Evolutionary conservation across 208 protist species (phyloP).

Genomic region (Acanthamoeba culbertsoni): DNA sequence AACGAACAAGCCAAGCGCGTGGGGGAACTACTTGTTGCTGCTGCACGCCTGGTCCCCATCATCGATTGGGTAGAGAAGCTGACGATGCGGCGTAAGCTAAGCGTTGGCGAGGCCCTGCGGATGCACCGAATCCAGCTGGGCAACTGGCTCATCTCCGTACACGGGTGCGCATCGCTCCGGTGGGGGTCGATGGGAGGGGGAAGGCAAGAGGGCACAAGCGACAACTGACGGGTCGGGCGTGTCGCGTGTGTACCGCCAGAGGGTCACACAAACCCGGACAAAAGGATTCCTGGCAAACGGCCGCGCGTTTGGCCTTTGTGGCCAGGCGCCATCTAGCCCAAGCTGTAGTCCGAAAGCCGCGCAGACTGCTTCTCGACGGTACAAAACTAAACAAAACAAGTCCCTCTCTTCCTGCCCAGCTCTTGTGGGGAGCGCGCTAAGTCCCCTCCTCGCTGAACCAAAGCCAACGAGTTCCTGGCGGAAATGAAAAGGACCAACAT

Average conservation of each 20-base stretch:
- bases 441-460: neutral
- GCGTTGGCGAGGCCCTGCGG: neutral
- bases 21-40: neutral
- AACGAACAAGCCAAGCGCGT: neutral
- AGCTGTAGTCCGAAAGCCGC: neutral
- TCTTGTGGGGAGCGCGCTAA: too few relatives aligned
- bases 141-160: neutral
- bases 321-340: neutral
- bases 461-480: neutral
- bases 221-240: too few relatives aligned
- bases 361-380: too few relatives aligned
- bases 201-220: too few relatives aligned
- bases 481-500: neutral
- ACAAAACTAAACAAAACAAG: too few relatives aligned
- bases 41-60: neutral
- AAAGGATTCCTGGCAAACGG: neutral
- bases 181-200: too few relatives aligned
- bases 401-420: too few relatives aligned
- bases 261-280: too few relatives aligned
- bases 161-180: too few relatives aligned
- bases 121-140: neutral
- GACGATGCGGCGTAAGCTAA: too few relatives aligned
- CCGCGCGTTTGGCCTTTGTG: neutral
- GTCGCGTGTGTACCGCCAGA: neutral
- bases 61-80: neutral